Percentiles rank a stretch among this genome's conserved stretches.
phyloP scores from a whole-genome alignment of 164 flowering plant genomes.

The Tetracentron sinense region DNA sequence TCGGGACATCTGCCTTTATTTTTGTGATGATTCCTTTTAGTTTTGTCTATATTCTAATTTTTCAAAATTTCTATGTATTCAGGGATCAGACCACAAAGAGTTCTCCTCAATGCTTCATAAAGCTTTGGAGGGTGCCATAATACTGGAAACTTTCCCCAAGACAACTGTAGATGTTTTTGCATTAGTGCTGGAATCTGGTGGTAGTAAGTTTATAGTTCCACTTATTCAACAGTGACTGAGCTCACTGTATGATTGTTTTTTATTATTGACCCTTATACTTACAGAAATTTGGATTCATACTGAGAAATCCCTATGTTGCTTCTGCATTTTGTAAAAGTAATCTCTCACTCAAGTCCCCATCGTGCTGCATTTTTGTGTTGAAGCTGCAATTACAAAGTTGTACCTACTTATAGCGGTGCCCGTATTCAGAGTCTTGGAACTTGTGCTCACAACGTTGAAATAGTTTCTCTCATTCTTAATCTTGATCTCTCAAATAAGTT shows the following conservation, averaged over 20 bases:
- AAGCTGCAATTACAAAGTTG: background rate
- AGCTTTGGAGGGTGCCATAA: constrained; percentile 91
- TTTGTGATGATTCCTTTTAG: background rate
- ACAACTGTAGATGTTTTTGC: constrained; percentile 98
- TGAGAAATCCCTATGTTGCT: background rate
- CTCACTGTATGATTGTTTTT: too few relatives aligned
- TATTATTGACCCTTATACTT: constrained; percentile 1
- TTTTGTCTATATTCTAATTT: background rate
- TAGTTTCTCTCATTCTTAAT: too few relatives aligned
- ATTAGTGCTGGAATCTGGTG: constrained; percentile 92
- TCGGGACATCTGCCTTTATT: background rate
- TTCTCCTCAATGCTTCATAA: constrained; percentile 86
- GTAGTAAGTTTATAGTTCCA: constrained; percentile 50
- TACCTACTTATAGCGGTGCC: background rate
- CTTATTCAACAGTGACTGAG: too few relatives aligned
- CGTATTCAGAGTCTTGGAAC: too few relatives aligned
- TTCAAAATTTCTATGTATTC: constrained; percentile 7
- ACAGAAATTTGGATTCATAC: background rate
- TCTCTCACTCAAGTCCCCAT: too few relatives aligned
- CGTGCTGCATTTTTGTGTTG: background rate
- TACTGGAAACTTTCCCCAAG: constrained; percentile 86
- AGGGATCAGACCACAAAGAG: constrained; percentile 86
- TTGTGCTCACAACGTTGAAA: too few relatives aligned
- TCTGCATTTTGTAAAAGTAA: background rate
- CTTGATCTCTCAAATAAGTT: too few relatives aligned